These are phyloP conservation scores for Saturnispora quitensis DNA, from an alignment of 805 yeast genomes.

Conservation along the genomic window DNA sequence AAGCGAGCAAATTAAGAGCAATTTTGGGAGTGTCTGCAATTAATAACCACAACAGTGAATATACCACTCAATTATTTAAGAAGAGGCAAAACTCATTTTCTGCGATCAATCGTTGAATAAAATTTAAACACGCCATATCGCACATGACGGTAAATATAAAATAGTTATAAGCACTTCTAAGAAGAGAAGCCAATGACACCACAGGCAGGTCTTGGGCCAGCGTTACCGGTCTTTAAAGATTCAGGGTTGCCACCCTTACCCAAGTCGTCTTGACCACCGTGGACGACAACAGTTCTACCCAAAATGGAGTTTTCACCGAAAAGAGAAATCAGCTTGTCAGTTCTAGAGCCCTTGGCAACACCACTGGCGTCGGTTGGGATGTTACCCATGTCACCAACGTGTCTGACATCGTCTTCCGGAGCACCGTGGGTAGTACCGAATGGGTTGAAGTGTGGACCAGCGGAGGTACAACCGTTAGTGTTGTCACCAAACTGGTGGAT, in stretches of 20 bases:
- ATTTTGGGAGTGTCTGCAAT: background rate
- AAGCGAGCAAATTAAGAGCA: background rate
- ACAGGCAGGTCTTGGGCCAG: slow-evolving; percentile 97
- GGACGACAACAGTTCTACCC: slow-evolving; percentile 94
- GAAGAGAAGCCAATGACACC: slow-evolving; percentile 85
- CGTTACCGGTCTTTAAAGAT: slow-evolving; percentile 92
- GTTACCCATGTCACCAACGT: slow-evolving; percentile 97
- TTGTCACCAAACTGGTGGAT: slow-evolving; percentile 97
- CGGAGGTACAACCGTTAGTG: slow-evolving; percentile 98
- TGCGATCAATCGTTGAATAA: background rate
- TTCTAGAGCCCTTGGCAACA: slow-evolving; percentile 82
- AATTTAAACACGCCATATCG: background rate
- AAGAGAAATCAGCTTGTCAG: slow-evolving; percentile 69
- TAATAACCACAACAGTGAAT: background rate
- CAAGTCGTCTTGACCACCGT: slow-evolving; percentile 85
- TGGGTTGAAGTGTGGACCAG: slow-evolving; percentile 97
- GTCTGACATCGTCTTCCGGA: slow-evolving; percentile 72
- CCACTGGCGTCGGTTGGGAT: slow-evolving; percentile 80
- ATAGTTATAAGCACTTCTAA: slow-evolving; percentile 17
- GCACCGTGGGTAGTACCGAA: slow-evolving; percentile 85
- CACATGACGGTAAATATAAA: background rate
- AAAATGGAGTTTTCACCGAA: slow-evolving; percentile 80
- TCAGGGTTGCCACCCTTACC: slow-evolving; percentile 92
- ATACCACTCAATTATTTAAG: background rate
- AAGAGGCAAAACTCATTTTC: background rate